A percentile compares a stretch with the other conserved stretches of the same genome.
phyloP scores from a whole-genome alignment of 331 rosid species.

The Erythrophleum ivorense region DNA sequence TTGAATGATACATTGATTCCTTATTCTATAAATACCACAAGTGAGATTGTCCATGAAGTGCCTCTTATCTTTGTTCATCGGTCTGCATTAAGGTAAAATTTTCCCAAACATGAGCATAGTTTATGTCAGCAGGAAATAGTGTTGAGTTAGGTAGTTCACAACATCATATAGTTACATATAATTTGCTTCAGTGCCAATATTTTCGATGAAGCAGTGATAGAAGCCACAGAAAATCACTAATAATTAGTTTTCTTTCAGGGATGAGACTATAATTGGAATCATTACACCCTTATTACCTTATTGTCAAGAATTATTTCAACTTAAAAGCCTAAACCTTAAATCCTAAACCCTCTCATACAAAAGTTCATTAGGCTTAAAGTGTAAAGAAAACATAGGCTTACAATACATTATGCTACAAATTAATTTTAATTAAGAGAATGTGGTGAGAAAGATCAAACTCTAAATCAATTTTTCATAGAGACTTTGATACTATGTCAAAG shows the following conservation, averaged over 20 bases:
- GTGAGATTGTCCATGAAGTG: conserved; percentile 49
- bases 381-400: no score
- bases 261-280: neutral
- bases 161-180: neutral
- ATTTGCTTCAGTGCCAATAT: neutral
- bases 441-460: no score
- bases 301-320: no score
- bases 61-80: conserved; percentile 61
- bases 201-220: conserved; percentile 4
- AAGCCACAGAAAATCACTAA: neutral
- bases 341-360: no score
- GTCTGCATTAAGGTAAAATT: conserved; percentile 50
- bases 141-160: neutral
- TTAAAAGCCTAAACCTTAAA: no score
- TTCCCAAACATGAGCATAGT: conserved; percentile 19
- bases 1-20: conserved; percentile 50
- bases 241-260: neutral
- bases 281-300: neutral
- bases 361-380: no score
- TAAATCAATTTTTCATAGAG: neutral
- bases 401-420: no score
- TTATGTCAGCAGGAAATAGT: neutral
- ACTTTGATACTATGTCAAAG: neutral
- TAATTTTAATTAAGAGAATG: no score
- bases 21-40: conserved; percentile 68